phyloP scores from a whole-genome alignment of 495 filamentous ascomycete genomes.

The Penicillium ucsense region DNA sequence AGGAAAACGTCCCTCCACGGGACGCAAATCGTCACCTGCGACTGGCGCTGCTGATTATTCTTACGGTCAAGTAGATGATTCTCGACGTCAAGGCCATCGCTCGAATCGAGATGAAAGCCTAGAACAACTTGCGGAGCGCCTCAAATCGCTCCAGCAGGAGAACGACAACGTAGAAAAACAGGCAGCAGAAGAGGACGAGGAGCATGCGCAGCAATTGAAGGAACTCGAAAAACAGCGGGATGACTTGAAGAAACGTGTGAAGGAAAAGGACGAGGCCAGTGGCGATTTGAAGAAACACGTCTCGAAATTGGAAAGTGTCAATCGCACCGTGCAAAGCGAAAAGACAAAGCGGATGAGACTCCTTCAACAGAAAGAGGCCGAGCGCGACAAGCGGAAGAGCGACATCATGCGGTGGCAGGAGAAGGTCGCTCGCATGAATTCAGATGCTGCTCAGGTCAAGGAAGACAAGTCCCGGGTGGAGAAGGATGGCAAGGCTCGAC shows the following conservation, averaged over 20 bases:
- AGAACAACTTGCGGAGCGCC: slow-evolving; percentile 53
- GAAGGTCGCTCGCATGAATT: slow-evolving; percentile 40
- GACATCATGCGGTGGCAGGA: slow-evolving; percentile 51
- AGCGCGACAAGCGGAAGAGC: slow-evolving; percentile 50
- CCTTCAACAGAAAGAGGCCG: slow-evolving; percentile 52
- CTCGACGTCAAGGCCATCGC: slow-evolving; percentile 20
- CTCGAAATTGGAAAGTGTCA: slow-evolving; percentile 67
- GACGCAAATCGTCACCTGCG: slow-evolving; percentile 68
- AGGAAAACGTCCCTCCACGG: slow-evolving; percentile 55
- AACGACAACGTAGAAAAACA: slow-evolving; percentile 64
- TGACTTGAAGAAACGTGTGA: slow-evolving; percentile 56
- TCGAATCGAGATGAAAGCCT: slow-evolving; percentile 35
- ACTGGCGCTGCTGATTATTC: slow-evolving; percentile 44
- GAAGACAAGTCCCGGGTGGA: slow-evolving; percentile 38
- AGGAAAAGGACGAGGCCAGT: slow-evolving; percentile 15
- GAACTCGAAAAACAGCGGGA: slow-evolving; percentile 58
- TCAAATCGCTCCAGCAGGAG: slow-evolving; percentile 63
- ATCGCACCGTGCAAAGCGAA: slow-evolving; percentile 71
- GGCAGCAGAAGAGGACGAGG: slow-evolving; percentile 56
- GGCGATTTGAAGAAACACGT: slow-evolving; percentile 45
- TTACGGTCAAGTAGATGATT: slow-evolving; percentile 25
- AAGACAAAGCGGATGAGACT: slow-evolving; percentile 66
- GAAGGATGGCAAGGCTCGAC: slow-evolving; percentile 33
- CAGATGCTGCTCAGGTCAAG: slow-evolving; percentile 37
- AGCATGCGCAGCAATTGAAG: slow-evolving; percentile 53